Base-by-base conservation (phyloP, 371 early-diverging fungal genomes). In the Lichtheimia corymbifera region DNA sequence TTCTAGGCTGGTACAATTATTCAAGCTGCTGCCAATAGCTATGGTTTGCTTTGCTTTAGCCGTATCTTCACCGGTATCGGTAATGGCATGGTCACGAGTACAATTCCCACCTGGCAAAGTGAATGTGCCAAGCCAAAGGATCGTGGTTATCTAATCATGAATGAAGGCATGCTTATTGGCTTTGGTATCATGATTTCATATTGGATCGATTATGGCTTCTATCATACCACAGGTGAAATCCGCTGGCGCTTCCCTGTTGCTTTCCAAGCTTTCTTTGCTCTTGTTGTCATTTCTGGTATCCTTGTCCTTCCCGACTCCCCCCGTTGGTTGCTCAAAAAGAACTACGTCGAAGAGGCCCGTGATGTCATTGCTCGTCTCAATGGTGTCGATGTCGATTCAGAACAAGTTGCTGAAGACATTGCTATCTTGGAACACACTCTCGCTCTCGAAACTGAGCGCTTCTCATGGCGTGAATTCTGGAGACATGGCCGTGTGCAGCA, bases 11-110 rank as follows among this genome's bases (percentile, higher is more conserved):
- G 79, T 35, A 76, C 73, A n/a, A 60, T 73, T 15, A 28, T 79
- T 5, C 76, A 79, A 61, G 69, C 77, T 30, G 73, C 74, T 28
- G 57, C 83, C 40, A 61, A 66, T 12, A 55, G 66, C 30, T 62
- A 72, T 43, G 70, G 67, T 15, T 68, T 76, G 69, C 74, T 77
- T 42, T 75, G 74, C 50, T 66, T 73, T 53, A 75, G 79, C 50
- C 75, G 83, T 49, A 82, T 83, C 27, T 63, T 83, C 57, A 72
- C 80, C 51, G 85, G 85, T 64, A 70, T 81, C 30, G 85, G 85
- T 12, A 83, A 83, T 41, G 79, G 76, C 56, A 73, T 82, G 66
- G 79, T 74, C 49, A 78, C 82, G 1, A 74, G 79, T 30, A 74
- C 84, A 3, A 63, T 63, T 52, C 63, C 45, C 70, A 63, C 63